Percentiles rank a stretch among this genome's conserved stretches.
Conservation (phyloP, 176 grass and related monocot species). For the Aechmea fasciata region DNA sequence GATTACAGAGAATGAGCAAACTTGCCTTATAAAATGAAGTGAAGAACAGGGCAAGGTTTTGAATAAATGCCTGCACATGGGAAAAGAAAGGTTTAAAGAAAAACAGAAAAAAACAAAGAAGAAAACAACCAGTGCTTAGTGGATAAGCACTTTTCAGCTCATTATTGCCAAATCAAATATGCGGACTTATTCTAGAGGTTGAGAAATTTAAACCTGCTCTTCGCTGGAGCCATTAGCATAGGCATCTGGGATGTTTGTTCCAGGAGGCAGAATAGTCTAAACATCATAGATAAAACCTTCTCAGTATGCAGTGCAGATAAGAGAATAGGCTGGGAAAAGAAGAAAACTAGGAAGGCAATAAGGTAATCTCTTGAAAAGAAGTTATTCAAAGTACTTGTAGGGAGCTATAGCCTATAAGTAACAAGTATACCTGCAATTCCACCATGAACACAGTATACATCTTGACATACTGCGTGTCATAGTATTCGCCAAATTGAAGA, state of each 20-base stretch:
- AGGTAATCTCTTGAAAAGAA: background rate
- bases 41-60: conserved; percentile 96
- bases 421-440: conserved; percentile 68
- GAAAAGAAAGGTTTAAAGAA: background rate
- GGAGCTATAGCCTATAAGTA: background rate
- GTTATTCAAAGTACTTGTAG: conserved; percentile 3
- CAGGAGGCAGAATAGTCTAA: conserved; percentile 82
- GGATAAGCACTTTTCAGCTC: background rate
- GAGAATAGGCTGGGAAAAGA: no score
- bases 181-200: background rate
- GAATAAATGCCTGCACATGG: conserved; percentile 70
- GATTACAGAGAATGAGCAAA: background rate
- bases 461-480: conserved; percentile 92
- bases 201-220: conserved; percentile 49
- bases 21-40: conserved; percentile 95
- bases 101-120: background rate
- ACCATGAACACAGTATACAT: conserved; percentile 96
- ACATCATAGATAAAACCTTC: conserved; percentile 12
- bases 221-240: conserved; percentile 97
- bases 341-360: background rate
- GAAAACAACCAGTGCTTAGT: background rate
- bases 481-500: conserved; percentile 97
- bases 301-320: background rate
- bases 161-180: background rate
- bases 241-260: conserved; percentile 72